A percentile compares a stretch with the other conserved stretches of the same genome.
These are phyloP conservation scores for Elongisporangium senticosum DNA, from an alignment of 352 stramenopile genomes.

Conservation along the genomic window DNA sequence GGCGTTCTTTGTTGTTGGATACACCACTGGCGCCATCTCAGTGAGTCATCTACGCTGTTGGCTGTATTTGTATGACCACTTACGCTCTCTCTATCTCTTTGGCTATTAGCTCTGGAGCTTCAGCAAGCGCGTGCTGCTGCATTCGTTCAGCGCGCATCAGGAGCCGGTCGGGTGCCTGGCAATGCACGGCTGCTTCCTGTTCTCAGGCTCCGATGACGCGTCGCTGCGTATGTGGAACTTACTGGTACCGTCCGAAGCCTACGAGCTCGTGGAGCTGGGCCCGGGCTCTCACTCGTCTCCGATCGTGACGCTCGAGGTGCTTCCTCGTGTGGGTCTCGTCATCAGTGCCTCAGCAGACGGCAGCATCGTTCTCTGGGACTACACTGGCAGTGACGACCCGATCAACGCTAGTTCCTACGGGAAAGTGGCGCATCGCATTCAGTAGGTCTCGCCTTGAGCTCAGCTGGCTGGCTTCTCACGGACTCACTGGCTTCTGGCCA, in stretches of 20 bases:
- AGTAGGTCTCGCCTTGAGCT: slow-evolving; percentile 18
- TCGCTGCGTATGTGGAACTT: slow-evolving; percentile 68
- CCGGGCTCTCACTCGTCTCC: slow-evolving; percentile 30
- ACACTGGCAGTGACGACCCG: slow-evolving; percentile 33
- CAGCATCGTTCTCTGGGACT: slow-evolving; percentile 58
- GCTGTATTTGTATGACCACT: neutral
- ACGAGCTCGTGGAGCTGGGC: slow-evolving; percentile 50
- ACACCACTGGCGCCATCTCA: slow-evolving; percentile 39
- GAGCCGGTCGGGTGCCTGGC: slow-evolving; percentile 47
- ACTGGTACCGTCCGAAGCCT: slow-evolving; percentile 30
- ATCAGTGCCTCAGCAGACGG: slow-evolving; percentile 47
- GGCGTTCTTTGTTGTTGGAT: slow-evolving; percentile 47
- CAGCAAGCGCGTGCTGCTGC: slow-evolving; percentile 29
- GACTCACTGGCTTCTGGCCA: neutral
- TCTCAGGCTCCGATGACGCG: slow-evolving; percentile 66
- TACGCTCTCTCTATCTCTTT: neutral
- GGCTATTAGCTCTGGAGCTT: slow-evolving; percentile 49
- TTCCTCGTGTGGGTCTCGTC: slow-evolving; percentile 28
- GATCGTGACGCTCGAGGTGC: slow-evolving; percentile 48
- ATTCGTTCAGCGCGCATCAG: slow-evolving; percentile 45
- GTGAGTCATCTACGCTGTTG: slow-evolving; percentile 12
- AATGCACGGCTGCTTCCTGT: slow-evolving; percentile 67
- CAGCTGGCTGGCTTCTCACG: neutral
- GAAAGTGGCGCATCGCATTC: slow-evolving; percentile 33
- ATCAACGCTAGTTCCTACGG: slow-evolving; percentile 32